Base-by-base conservation (phyloP, 2,329 filamentous ascomycete genomes). In the Aspergillus brunneoviolaceus region DNA sequence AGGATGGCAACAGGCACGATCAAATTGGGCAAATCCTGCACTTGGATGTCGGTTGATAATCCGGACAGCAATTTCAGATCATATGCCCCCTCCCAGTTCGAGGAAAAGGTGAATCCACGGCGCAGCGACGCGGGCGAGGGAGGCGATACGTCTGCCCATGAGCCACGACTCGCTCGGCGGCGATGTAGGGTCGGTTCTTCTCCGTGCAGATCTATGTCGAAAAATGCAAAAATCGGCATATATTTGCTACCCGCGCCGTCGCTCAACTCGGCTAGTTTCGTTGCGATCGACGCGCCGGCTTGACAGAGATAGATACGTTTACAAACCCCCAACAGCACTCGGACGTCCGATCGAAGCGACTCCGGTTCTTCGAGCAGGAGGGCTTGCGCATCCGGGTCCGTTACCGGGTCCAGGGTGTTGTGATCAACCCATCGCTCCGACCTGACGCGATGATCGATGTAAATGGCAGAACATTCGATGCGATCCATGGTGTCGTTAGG, bases 301-400 rank as follows among this genome's bases (percentile, higher is more conserved):
- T 78, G 77, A 67, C 83, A 85, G 42, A 85, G 74, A 65, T 83
- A 82, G 56, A 86, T 83, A 78, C 82, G 79, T 67, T 79, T 80
- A 67, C 84, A 85, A 29, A 82, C 77, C 35, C 74, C 76, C 51
- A 85, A 68, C 55, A 86, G 72, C 21, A 76, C 75, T 60, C 79
- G 76, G 31, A 85, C 69, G 71, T 85, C 84, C 39, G 69, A 71
- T 50, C 78, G 74, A 21, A 84, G 72, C 53, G 78, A 75, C 54
- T 74, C 74, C 14, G 78, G 74, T 60, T 81, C 79, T 35, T 78
- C 74, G 11, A 76, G 69, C 53, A 70, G 66, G 35, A 62, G 59
- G 61, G 68, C 68, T 48, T 55, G 33, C 42, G 42, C 48, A 45
- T 48, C 42, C 49, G 70, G 67, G 66, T 69, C 60, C 60, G 68